Conservation (phyloP, 2,329 filamentous ascomycete genomes). For the Penicillium sp. region DNA sequence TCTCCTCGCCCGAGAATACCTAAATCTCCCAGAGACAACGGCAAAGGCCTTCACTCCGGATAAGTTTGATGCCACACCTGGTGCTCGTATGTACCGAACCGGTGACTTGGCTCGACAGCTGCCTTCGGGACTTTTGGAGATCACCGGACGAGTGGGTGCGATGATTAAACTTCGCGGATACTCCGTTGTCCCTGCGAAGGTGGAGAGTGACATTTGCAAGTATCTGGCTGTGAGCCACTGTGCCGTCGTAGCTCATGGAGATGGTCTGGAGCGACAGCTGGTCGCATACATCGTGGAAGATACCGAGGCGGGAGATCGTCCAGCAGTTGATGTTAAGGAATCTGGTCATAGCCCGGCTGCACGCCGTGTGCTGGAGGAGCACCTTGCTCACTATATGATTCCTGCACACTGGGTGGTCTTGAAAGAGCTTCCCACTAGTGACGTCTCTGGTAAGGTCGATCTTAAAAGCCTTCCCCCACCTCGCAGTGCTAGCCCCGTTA, state of each 20-base stretch:
- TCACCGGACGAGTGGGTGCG: conserved; percentile 71
- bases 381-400: conserved; percentile 81
- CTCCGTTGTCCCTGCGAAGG: conserved; percentile 73
- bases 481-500: conserved; percentile 50
- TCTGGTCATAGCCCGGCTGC: conserved; percentile 70
- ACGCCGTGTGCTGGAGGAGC: conserved; percentile 62
- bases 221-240: conserved; percentile 70
- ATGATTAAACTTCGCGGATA: conserved; percentile 83
- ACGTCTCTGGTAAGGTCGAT: conserved; percentile 77
- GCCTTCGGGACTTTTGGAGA: conserved; percentile 67
- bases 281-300: conserved; percentile 76
- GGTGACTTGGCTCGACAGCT: conserved; percentile 69
- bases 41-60: conserved; percentile 69
- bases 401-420: conserved; percentile 75
- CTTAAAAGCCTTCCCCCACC: conserved; percentile 69
- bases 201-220: conserved; percentile 69
- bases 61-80: conserved; percentile 59
- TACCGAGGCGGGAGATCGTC: conserved; percentile 59
- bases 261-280: conserved; percentile 71
- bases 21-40: conserved; percentile 77
- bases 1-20: conserved; percentile 71
- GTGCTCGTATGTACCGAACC: conserved; percentile 71
- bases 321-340: conserved; percentile 65
- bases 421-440: conserved; percentile 69
- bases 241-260: conserved; percentile 70